Base-by-base conservation (phyloP, 169 alveolate species). In the Cryptosporidium baileyi region DNA sequence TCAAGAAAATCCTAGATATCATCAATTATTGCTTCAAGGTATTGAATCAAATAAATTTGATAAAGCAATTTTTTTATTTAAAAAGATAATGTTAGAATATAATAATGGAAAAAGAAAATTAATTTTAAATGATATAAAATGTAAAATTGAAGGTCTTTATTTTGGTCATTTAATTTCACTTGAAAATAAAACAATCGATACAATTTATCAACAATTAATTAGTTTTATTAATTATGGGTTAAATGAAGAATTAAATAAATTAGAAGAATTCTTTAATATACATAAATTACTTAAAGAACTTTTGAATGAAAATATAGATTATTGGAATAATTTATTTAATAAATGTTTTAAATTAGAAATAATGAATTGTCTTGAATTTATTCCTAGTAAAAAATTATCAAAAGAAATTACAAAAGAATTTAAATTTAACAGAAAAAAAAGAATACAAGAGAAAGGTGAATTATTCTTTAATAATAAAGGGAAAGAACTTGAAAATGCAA, bases 71-170 rank as follows among this genome's bases (percentile, higher is more conserved):
- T 24, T 11, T 47, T 22, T 24, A 38, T 51, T 57, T 22, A 54
- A 74, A 36, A 41, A 34, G 36, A 36, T 51, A 30, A 17, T 74
- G 0, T 24, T 54, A 13, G 85, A 74, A 40, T 54, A 36, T 54
- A 67, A 54, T 3, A 74, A 26, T 19, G 74, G 57, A 40, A n/a
- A 36, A 65, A 47, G 81, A 41, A 74, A 57, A n/a, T 11, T 74
- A 24, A 30, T 40, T 74, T 17, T 74, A n/a, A 26, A 52, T 36
- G 67, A 41, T 7, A 51, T 74, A 19, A 74, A 28, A 24, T 74
- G 85, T 38, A 74, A 74, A 54, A 74, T 57, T 26, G 85, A 74
- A 74, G 85, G 85, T 11, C 61, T 74, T 6, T 74, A 74, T 54
- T 74, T 36, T 13, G 85, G 67, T 2, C 60, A 54, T 15, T 24